Evolutionary conservation across 1,139 yeast genomes (phyloP).

Genomic region (Blastobotrys elegans): DNA sequence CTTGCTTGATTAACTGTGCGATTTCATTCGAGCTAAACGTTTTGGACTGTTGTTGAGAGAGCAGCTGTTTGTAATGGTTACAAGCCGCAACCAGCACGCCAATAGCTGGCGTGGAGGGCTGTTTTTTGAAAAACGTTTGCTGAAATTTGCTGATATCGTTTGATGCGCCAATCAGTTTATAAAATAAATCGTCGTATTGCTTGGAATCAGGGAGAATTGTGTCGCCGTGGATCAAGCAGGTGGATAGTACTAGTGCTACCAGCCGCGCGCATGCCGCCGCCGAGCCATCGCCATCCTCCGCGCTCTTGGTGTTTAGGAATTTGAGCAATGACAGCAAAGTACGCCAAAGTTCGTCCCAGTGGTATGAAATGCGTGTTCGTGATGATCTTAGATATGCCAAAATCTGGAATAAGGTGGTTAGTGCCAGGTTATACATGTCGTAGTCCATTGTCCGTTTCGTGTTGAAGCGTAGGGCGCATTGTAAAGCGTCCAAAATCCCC

Average conservation of each 20-base stretch:
- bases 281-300: not conserved
- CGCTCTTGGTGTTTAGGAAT: constrained; percentile 23
- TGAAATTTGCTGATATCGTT: constrained; percentile 25
- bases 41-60: constrained; percentile 10
- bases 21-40: constrained; percentile 25
- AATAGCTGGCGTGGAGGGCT: constrained; percentile 20
- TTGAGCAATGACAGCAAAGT: constrained; percentile 30
- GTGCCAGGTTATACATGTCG: constrained; percentile 30
- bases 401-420: constrained; percentile 27
- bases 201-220: constrained; percentile 28
- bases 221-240: constrained; percentile 33
- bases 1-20: constrained; percentile 27
- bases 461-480: constrained; percentile 32
- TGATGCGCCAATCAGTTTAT: constrained; percentile 30
- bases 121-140: constrained; percentile 11
- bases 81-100: constrained; percentile 25
- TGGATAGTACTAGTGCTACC: constrained; percentile 27
- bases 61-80: constrained; percentile 26
- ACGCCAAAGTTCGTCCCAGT: constrained; percentile 39
- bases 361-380: constrained; percentile 27
- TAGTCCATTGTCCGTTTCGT: constrained; percentile 31
- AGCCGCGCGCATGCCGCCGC: constrained; percentile 18
- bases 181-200: constrained; percentile 35
- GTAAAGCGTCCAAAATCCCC: constrained; percentile 34
- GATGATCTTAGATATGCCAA: constrained; percentile 24